These are phyloP conservation scores for Zangia roseola DNA, from an alignment of 768 basidiomycete genomes.

Conservation along the genomic window DNA sequence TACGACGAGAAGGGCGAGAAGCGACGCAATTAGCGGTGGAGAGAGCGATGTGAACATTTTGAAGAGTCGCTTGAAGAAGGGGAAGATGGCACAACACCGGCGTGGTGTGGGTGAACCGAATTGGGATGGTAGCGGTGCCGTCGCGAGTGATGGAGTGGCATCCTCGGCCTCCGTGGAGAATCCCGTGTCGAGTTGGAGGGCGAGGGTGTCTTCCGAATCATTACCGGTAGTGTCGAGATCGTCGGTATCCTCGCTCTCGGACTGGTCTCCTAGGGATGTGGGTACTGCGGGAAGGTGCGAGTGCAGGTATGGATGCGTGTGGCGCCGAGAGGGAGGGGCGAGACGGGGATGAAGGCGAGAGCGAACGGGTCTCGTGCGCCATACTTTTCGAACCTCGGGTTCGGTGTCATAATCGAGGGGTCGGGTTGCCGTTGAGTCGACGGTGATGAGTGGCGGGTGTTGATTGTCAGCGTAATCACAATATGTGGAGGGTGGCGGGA, in stretches of 20 bases:
- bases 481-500: slow-evolving; percentile 1
- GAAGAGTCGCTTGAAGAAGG: background rate
- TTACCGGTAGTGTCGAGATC: slow-evolving; percentile 14
- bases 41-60: slow-evolving; percentile 68
- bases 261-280: slow-evolving; percentile 23
- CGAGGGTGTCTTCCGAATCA: slow-evolving; percentile 25
- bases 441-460: background rate
- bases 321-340: background rate
- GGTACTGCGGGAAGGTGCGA: slow-evolving; percentile 24
- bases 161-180: slow-evolving; percentile 19
- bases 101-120: background rate
- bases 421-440: background rate
- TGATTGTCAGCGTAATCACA: slow-evolving; percentile 6
- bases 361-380: background rate
- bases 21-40: slow-evolving; percentile 79
- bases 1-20: slow-evolving; percentile 74
- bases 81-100: background rate
- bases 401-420: slow-evolving; percentile 14
- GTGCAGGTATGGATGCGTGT: background rate
- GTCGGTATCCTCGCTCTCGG: slow-evolving; percentile 22
- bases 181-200: slow-evolving; percentile 2
- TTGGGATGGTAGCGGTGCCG: background rate
- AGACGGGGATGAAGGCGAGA: background rate
- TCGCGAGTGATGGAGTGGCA: background rate
- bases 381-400: background rate